Evolutionary conservation across 2,329 filamentous ascomycete genomes (phyloP), one percentile per base, ranked within the genome.

Genomic region (Berkeleyomyces basicola): DNA sequence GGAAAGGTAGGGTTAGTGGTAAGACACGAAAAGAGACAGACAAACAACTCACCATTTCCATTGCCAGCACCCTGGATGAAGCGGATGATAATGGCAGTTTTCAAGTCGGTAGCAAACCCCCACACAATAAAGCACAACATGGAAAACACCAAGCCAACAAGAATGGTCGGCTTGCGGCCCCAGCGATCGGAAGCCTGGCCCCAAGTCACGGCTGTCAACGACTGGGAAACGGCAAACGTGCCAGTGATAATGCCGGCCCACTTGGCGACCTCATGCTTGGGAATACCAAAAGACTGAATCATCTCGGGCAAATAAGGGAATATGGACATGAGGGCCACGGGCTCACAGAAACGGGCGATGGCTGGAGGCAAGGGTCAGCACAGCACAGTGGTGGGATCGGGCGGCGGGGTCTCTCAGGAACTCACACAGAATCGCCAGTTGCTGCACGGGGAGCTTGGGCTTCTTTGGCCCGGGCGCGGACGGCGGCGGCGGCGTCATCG

Each of bases 61-160:
- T 96, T 96, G 53, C 87, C 85, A 7, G 85, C 79, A 1, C 93
- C 92, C 68, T 88, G 82, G n/a, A 96, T 75, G 5, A 84, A 86
- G 69, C 92, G 82, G 10, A 89, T 81, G 3, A 79, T 71, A 47
- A 99, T 85, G 0, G 91, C 88, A 88, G 93, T 91, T 3, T 82
- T 74, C 7, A 97, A 74, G 66, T 79, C 89, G 3, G 80, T 86
- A 0, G 90, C 90, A 73, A 96, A 83, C 5, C 93, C 92, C 82
- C 91, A 96, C 31, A 90, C 67, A 23, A 96, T 68, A 67, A 87
- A 90, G 47, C 86, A 86, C 0, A 85, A 70, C 88, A 96, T 95
- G 53, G 90, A 95, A 68, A 82, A 87, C 44, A 84, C 71, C 16
- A 93, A 76, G 0, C 88, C 90, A 6, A 79, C 70, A 11, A 97